phyloP scores from a whole-genome alignment of 352 stramenopile genomes.

The Phytophthora lateralis region DNA sequence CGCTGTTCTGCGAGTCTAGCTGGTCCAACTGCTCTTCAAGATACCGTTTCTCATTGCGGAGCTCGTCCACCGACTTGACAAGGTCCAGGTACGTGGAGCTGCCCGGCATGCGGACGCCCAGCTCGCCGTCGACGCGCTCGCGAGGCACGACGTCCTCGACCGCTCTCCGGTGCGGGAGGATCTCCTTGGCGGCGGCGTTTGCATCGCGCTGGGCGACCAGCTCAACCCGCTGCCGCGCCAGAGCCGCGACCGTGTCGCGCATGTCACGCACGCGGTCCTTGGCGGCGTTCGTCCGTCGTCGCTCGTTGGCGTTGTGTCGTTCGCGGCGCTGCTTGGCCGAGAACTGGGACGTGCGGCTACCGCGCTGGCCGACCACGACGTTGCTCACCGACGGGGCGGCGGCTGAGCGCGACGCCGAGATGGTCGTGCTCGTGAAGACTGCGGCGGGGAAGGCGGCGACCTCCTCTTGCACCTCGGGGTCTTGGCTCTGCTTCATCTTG shows the following conservation, averaged over 20 bases:
- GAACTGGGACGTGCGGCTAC: conserved; percentile 45
- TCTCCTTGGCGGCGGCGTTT: conserved; percentile 21
- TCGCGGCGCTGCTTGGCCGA: conserved; percentile 50
- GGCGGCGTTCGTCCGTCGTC: conserved; percentile 46
- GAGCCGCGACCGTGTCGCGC: conserved; percentile 37
- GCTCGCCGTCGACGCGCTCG: conserved; percentile 21
- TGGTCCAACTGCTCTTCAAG: conserved; percentile 51
- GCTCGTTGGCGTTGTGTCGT: conserved; percentile 53
- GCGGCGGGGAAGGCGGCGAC: conserved; percentile 36
- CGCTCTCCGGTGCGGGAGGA: conserved; percentile 27
- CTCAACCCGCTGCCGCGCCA: conserved; percentile 33
- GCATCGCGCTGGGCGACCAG: conserved; percentile 28
- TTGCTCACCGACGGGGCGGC: conserved; percentile 2
- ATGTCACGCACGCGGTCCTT: conserved; percentile 49
- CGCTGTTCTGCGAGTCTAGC: conserved; percentile 51
- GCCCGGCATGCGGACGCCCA: conserved; percentile 28
- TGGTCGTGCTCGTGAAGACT: conserved; percentile 41
- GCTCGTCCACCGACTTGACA: conserved; percentile 31
- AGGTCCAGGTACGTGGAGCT: conserved; percentile 47
- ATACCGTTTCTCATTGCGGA: conserved; percentile 46
- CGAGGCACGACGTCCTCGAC: conserved; percentile 28
- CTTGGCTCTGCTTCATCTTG: conserved; percentile 33
- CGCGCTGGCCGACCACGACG: conserved; percentile 21
- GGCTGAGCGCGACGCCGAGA: conserved; percentile 28
- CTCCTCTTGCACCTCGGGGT: conserved; percentile 36